phyloP scores from a whole-genome alignment of 2,329 filamentous ascomycete species.

The Byssoonygena ceratinophila region DNA sequence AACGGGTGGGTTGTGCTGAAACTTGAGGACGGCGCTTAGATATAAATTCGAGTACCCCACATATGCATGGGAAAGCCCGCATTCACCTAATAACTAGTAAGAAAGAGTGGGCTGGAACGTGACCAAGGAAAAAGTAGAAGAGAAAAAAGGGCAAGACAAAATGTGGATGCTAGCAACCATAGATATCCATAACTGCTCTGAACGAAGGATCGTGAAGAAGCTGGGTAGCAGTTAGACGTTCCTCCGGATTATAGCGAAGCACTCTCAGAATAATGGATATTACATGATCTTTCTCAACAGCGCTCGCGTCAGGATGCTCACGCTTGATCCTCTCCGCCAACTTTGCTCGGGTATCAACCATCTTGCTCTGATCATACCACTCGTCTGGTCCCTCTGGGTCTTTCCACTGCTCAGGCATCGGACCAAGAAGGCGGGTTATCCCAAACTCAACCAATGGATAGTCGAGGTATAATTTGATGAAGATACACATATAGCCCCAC shows the following conservation, averaged over 20 bases:
- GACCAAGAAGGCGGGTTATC: slow-evolving; percentile 20
- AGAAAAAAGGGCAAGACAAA: slow-evolving; percentile 3
- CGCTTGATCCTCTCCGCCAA: slow-evolving; percentile 1
- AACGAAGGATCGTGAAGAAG: slow-evolving; percentile 23
- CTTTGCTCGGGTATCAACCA: not conserved
- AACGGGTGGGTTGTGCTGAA: too few relatives aligned
- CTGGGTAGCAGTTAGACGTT: slow-evolving; percentile 20
- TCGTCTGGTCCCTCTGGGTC: slow-evolving; percentile 18
- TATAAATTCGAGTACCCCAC: too few relatives aligned
- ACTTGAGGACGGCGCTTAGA: too few relatives aligned
- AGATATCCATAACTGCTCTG: slow-evolving; percentile 19
- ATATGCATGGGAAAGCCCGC: too few relatives aligned
- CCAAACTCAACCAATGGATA: slow-evolving; percentile 17
- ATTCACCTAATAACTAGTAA: not conserved
- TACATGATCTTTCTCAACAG: slow-evolving; percentile 7
- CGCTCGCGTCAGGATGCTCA: slow-evolving; percentile 1
- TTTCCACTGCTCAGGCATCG: slow-evolving; percentile 23
- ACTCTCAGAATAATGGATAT: slow-evolving; percentile 7
- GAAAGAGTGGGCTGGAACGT: not conserved
- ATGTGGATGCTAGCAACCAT: slow-evolving; percentile 4
- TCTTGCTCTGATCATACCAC: slow-evolving; percentile 24
- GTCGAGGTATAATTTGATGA: slow-evolving; percentile 12
- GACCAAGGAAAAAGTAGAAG: not conserved
- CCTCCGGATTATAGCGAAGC: slow-evolving; percentile 17
- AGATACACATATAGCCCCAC: slow-evolving; percentile 17